phyloP scores from a whole-genome alignment of 2,329 filamentous ascomycete species.

The Ascomycota sp. region DNA sequence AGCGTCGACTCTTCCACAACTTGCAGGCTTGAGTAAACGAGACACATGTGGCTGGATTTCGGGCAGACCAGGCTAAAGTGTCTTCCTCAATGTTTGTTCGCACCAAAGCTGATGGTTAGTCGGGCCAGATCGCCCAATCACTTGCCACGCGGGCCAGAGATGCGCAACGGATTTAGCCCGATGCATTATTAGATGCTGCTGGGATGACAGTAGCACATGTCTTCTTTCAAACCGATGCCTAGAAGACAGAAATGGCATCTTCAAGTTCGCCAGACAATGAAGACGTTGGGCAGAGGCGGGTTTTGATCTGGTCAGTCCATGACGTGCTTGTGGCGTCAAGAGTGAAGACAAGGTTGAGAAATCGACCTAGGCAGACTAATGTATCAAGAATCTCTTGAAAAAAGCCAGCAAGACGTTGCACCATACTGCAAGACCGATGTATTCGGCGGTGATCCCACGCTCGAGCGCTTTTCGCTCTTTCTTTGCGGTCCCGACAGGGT shows the following conservation, averaged over 20 bases:
- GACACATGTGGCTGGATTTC: conserved; percentile 6
- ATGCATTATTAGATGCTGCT: conserved; percentile 6
- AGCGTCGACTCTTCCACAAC: no score
- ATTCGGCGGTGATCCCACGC: conserved; percentile 2
- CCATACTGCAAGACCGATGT: conserved; percentile 7
- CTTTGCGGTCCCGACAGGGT: conserved; percentile 5
- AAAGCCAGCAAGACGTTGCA: background rate
- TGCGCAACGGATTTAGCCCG: conserved; percentile 4
- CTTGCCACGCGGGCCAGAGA: conserved; percentile 5
- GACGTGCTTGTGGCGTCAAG: background rate
- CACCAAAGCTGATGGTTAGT: background rate
- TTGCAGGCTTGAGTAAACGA: background rate
- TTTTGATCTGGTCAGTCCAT: conserved; percentile 3
- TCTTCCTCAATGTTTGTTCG: background rate
- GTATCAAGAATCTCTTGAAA: background rate
- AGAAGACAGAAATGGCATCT: conserved; percentile 1
- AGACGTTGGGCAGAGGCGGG: background rate
- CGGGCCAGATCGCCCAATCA: conserved; percentile 3
- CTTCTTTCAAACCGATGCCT: conserved; percentile 4
- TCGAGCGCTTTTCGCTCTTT: conserved; percentile 5
- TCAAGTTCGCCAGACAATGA: background rate
- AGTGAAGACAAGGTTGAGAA: no score
- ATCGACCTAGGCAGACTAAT: no score
- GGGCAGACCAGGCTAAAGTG: conserved; percentile 3
- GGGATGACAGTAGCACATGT: conserved; percentile 3